Evolutionary conservation across 2,329 filamentous ascomycete species (phyloP), one percentile per base, ranked within the genome.

Genomic region (Colletotrichum gigasporum): DNA sequence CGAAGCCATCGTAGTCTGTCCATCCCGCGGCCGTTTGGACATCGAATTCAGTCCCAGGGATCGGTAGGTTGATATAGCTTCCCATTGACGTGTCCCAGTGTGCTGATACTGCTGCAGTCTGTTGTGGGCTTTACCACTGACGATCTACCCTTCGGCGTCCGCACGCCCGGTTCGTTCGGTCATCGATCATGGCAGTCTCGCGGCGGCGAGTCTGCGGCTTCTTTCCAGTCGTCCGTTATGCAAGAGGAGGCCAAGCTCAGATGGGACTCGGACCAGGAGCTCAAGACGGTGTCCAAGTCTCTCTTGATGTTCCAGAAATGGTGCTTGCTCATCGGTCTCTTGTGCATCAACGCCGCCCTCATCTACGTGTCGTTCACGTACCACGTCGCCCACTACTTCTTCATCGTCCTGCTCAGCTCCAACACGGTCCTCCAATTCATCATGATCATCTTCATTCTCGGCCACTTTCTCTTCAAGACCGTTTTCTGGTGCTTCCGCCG

Each of bases 371-470:
- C 76, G 1, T 71, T 74, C 64, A 72, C 68, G 44, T 80, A 77
- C 44, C 78, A 76, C 67, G 74, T 82, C 57, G 72, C 77, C 14
- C 79, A 79, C 67, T 79, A 80, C 66, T 76, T 81, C 55, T 78
- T 82, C 54, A 78, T 83, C 16, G 70, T 81, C 0, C 74, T 82
- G 2, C 73, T 83, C 45, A 83, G 81, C 69, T 81, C 79, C 59
- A 78, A 80, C 68, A 83, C 82, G 0, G 72, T 78, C 20, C 70
- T 81, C 0, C 80, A 82, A 65, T 73, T 76, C 0, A 66, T 78
- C 37, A 82, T 83, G 74, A 77, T 82, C 20, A 28, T 79, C 26
- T 76, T 74, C 53, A 77, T 82, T 39, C 69, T 78, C 24, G 32
- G 71, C 0, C 74, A 72, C 52, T 54, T 78, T 28, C 64, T 73